A percentile compares a stretch with the other conserved stretches of the same genome.
phyloP scores from a whole-genome alignment of 2,329 filamentous ascomycete genomes.

The Hymenoscyphus fructigenus region DNA sequence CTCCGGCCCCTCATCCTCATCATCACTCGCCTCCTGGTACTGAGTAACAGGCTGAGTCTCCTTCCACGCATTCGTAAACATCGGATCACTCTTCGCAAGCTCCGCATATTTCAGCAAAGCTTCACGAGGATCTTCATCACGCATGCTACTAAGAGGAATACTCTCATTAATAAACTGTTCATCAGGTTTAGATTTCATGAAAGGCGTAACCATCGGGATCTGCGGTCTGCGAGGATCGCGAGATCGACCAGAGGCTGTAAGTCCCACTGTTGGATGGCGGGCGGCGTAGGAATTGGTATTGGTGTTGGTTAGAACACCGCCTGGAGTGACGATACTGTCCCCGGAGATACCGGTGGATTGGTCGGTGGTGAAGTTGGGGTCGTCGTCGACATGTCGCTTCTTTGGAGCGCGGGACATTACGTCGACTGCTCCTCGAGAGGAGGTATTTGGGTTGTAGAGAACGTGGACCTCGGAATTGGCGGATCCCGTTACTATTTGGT shows the following conservation, averaged over 20 bases:
- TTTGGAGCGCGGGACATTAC: conserved; percentile 94
- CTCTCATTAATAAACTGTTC: conserved; percentile 84
- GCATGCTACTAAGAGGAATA: conserved; percentile 87
- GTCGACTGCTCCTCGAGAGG: conserved; percentile 75
- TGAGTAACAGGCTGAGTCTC: conserved; percentile 89
- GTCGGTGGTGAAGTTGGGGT: conserved; percentile 82
- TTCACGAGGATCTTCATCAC: conserved; percentile 94
- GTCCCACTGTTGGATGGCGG: conserved; percentile 67
- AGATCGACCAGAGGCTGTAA: conserved; percentile 75
- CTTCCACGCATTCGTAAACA: conserved; percentile 94
- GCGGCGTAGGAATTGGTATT: conserved; percentile 49
- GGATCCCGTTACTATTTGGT: conserved; percentile 93
- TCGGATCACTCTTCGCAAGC: conserved; percentile 85
- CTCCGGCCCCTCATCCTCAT: conserved; percentile 68
- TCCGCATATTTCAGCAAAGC: conserved; percentile 94
- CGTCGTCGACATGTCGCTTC: conserved; percentile 92
- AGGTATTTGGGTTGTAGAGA: conserved; percentile 85
- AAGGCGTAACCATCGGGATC: conserved; percentile 80
- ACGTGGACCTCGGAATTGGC: conserved; percentile 87
- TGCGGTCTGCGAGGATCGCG: conserved; percentile 83
- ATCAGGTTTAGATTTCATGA: conserved; percentile 86
- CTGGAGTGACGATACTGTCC: conserved; percentile 74
- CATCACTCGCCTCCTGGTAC: conserved; percentile 86
- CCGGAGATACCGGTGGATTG: conserved; percentile 77
- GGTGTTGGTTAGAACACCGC: conserved; percentile 56